Evolutionary conservation across 495 filamentous ascomycete species (phyloP).

Genomic region (Cercophora sp.): DNA sequence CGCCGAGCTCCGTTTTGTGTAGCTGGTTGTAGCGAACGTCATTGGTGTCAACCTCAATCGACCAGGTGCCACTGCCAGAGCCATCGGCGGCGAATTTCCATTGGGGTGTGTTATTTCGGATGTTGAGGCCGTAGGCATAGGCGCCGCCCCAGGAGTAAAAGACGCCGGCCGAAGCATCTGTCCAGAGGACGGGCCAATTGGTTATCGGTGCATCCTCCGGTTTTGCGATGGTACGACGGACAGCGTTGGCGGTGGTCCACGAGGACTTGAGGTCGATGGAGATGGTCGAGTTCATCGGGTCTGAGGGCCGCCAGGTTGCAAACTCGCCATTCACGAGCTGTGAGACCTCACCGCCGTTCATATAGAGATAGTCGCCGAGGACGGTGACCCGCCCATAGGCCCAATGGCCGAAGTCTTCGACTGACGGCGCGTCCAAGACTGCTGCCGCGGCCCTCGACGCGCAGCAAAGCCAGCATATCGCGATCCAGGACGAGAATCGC

Average conservation of each 20-base stretch:
- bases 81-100: conserved; percentile 36
- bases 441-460: not conserved
- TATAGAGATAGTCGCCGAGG: conserved; percentile 19
- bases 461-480: not conserved
- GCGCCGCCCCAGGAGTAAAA: conserved; percentile 38
- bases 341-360: conserved; percentile 17
- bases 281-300: conserved; percentile 30
- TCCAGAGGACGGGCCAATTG: conserved; percentile 24
- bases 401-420: not conserved
- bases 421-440: not conserved
- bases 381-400: conserved; percentile 7
- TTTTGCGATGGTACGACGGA: conserved; percentile 25
- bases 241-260: conserved; percentile 29
- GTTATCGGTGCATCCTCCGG: conserved; percentile 12
- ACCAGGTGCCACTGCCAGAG: conserved; percentile 33
- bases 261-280: conserved; percentile 35
- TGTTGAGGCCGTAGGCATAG: not conserved
- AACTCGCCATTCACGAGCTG: conserved; percentile 10
- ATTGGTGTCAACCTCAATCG: conserved; percentile 6
- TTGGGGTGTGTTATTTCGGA: conserved; percentile 6
- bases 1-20: conserved; percentile 1
- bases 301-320: not conserved
- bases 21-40: not conserved
- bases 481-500: not conserved
- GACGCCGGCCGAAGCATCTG: conserved; percentile 17